Base-by-base conservation (phyloP, 176 grass and related monocot species). In the Paspalum notatum region DNA sequence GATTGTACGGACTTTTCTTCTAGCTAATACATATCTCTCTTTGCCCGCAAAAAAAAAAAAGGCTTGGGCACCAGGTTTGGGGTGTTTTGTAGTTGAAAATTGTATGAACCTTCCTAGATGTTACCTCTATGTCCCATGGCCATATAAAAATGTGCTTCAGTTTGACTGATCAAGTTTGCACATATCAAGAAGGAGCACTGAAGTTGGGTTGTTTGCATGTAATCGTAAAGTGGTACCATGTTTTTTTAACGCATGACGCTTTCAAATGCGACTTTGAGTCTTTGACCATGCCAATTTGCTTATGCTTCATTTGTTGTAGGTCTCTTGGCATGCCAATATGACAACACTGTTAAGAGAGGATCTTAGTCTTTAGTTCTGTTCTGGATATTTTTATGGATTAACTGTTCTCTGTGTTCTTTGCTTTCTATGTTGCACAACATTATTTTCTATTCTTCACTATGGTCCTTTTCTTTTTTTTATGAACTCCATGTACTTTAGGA, bases 401-500 rank as follows among this genome's bases (percentile, higher is more conserved):
- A 12, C 3, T 26, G 16, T 46, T 54, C 38, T 46, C 45, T 21
- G 21, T 58, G 14, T 79, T 51, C 50, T 61, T 52, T 68, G 76
- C 17, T 69, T 60, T 75, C 49, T 59, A 62, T 84, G 47, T 61
- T 84, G 18, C 6, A 25, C 13, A 14, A 22, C 53, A 39, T 82
- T 72, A 5, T 88, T 59, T 6, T 74, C 18, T 52, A 51, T 62
- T 59, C 5, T 13, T 74, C 60, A 52, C 57, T 42, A 15, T 62
- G 14, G 14, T 43, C 6, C 0, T 37, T n/a, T 80, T 54, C 6
- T 82, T 49, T 13, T 83, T 8, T 78, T 49, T 76, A 87, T 62
- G 7, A 77, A 73, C 27, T 61, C 49, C 44, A n/a, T 65, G 70
- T 45, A 14, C 45, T 84, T 60, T 68, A 98, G 95, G 95, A 94